A percentile compares a stretch with the other conserved stretches of the same genome.
phyloP scores from a whole-genome alignment of 306 rosid species.

The Biancaea sappan region DNA sequence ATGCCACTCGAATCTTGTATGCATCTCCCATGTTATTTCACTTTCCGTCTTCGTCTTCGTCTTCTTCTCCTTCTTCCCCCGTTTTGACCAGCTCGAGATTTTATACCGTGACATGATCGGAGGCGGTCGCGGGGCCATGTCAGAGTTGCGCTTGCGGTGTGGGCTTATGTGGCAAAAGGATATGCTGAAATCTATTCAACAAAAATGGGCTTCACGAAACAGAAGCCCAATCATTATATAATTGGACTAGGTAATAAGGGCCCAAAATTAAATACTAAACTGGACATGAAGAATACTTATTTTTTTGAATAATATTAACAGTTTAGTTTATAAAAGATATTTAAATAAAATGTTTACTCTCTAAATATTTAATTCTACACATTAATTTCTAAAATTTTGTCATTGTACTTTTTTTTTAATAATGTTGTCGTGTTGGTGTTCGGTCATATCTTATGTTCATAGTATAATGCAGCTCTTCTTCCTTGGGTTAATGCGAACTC shows the following conservation, averaged over 20 bases:
- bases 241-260: not conserved
- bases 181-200: not conserved
- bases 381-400: no score
- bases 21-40: constrained; percentile 41
- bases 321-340: no score
- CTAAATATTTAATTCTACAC: no score
- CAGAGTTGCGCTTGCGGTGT: not conserved
- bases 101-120: constrained; percentile 2
- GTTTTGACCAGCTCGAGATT: constrained; percentile 15
- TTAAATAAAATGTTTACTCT: no score
- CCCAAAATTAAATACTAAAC: not conserved
- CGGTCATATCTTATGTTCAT: no score
- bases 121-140: constrained; percentile 43
- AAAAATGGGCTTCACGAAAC: not conserved
- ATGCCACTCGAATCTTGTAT: constrained; percentile 45
- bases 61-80: not conserved
- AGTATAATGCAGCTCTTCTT: no score
- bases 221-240: not conserved
- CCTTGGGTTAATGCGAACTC: no score
- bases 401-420: no score
- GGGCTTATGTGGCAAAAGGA: constrained; percentile 11
- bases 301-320: no score
- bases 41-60: not conserved
- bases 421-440: no score
- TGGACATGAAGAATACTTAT: constrained; percentile 1